Percentiles rank a stretch among this genome's conserved stretches.
Conservation (phyloP, 1,284 basidiomycete species). For the Jaminaea rosea region DNA sequence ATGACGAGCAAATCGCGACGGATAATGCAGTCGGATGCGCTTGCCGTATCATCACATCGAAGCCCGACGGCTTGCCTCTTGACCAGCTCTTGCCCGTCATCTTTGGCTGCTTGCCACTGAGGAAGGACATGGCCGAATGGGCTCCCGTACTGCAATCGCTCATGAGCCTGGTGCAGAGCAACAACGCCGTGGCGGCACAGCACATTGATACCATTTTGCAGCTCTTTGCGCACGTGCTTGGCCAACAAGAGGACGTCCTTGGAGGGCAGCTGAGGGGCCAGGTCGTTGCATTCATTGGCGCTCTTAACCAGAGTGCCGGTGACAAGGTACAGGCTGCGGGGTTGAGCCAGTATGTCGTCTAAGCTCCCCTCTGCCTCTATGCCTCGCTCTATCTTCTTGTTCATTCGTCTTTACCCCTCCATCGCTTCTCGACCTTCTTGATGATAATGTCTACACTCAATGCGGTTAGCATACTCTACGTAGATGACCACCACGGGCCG, state of each 20-base stretch:
- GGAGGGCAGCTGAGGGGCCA: conserved; percentile 50
- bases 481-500: no score
- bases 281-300: conserved; percentile 57
- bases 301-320: conserved; percentile 65
- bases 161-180: conserved; percentile 74
- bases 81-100: conserved; percentile 77
- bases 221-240: conserved; percentile 76
- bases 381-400: no score
- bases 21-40: conserved; percentile 95
- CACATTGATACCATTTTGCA: conserved; percentile 71
- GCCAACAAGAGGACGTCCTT: conserved; percentile 30
- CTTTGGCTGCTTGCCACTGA: conserved; percentile 71
- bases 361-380: no score
- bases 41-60: conserved; percentile 76
- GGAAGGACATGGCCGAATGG: conserved; percentile 65
- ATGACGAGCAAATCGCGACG: conserved; percentile 68
- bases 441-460: no score
- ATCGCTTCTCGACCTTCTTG: no score
- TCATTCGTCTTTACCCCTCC: no score
- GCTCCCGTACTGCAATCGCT: conserved; percentile 75
- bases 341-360: conserved; percentile 50
- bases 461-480: no score
- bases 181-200: conserved; percentile 60
- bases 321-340: conserved; percentile 68
- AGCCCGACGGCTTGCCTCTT: conserved; percentile 71